Evolutionary conservation across 2,329 filamentous ascomycete species (phyloP).

Genomic region (Cladosporium sp.): DNA sequence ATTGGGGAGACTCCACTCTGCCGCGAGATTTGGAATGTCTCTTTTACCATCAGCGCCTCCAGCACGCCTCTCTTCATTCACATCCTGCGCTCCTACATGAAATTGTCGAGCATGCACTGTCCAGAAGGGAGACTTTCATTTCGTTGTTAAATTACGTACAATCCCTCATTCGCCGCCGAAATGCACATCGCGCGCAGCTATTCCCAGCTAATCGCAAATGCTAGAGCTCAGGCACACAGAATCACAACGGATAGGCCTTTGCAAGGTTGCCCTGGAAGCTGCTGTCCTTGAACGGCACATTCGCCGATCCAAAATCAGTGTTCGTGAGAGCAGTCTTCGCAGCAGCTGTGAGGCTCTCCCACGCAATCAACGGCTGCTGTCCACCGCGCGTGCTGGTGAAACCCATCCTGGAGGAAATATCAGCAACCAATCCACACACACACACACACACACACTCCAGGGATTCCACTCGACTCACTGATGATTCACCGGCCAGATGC

Average conservation of each 20-base stretch:
- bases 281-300: slow-evolving; percentile 43
- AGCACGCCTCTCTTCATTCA: no score
- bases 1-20: no score
- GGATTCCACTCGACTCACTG: slow-evolving; percentile 36
- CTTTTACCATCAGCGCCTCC: no score
- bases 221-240: no score
- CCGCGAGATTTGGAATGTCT: no score
- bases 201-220: neutral
- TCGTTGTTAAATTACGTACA: no score
- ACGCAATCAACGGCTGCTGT: slow-evolving; percentile 40
- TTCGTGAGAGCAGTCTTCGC: slow-evolving; percentile 39
- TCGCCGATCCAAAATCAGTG: slow-evolving; percentile 43
- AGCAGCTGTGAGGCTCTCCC: slow-evolving; percentile 42
- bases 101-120: no score
- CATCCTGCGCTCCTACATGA: no score
- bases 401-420: slow-evolving; percentile 51
- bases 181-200: no score
- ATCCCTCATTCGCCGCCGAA: no score
- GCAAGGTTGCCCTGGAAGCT: slow-evolving; percentile 44
- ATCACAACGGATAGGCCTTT: slow-evolving; percentile 15
- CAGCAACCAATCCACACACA: slow-evolving; percentile 32
- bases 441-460: slow-evolving; percentile 27
- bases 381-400: slow-evolving; percentile 61
- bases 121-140: no score
- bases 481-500: slow-evolving; percentile 44